Base-by-base conservation (phyloP, 2,329 filamentous ascomycete genomes). In the Incumbomyces delicatus region DNA sequence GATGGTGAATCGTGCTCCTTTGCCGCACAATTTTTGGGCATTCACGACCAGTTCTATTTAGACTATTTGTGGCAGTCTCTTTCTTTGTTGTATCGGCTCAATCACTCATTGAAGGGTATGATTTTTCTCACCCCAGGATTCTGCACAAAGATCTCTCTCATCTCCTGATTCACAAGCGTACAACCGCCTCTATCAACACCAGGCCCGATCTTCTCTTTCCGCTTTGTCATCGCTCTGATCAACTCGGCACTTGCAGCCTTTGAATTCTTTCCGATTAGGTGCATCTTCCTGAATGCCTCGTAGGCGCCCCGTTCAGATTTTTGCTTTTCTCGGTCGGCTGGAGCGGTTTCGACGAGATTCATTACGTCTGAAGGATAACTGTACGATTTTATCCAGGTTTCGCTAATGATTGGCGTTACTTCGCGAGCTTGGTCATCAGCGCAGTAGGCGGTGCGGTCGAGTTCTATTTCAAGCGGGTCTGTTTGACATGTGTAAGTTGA, bases 131-230 rank as follows among this genome's bases (percentile, higher is more conserved):
- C 66, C 35, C 70, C 68, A 50, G 76, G 74, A 32, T 71, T 69
- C 45, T 75, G 70, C 17, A 68, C 62, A 44, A 79, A 70, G 0
- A 70, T 71, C 47, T 60, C 57, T 47, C 71, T 67, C 27, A 75
- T 66, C 51, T 71, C 68, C 16, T 70, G 66, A 29, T 71, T 80
- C 3, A 71, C 75, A 5, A 80, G 60, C 17, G 66, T 70, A 34
- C 70, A 69, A 3, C 76, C 76, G 34, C 69, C 71, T 37, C 67
- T 65, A 46, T 77, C 76, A 54, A 80, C 64, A 0, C 70, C 73
- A 2, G 72, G 66, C 2, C 77, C 77, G 51, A 76, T 63, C 17
- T 65, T 63, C 41, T 63, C 64, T 57, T 78, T 78, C 50, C 70
- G 70, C 36, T 66, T 64, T 30, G 70, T 63, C 30, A 78, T 62